Percentiles rank a stretch among this genome's conserved stretches.
These are phyloP conservation scores for Teratosphaeria epicoccoides DNA, from an alignment of 2,329 filamentous ascomycete species.

Conservation along the genomic window DNA sequence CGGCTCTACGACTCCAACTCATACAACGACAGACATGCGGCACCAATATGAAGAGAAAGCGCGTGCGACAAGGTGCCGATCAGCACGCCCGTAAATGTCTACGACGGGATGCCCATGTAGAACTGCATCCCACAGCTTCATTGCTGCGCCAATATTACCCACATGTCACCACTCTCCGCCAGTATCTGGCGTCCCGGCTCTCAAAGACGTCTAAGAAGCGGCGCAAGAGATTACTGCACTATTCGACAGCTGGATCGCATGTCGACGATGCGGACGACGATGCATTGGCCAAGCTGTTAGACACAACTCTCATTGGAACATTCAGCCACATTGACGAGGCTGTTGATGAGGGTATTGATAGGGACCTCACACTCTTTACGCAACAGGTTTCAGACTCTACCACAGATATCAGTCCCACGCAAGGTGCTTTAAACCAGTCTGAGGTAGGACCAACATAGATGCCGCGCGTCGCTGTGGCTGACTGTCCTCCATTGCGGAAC, in stretches of 20 bases:
- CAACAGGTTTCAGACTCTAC: conserved; percentile 31
- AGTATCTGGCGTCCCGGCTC: conserved; percentile 7
- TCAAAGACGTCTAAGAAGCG: conserved; percentile 8
- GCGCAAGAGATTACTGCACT: conserved; percentile 7
- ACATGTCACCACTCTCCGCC: conserved; percentile 9
- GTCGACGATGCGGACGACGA: background rate
- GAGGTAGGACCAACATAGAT: conserved; percentile 30
- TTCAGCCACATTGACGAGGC: conserved; percentile 37
- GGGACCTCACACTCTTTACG: conserved; percentile 35
- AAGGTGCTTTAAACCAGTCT: conserved; percentile 26
- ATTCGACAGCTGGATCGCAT: background rate
- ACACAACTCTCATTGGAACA: conserved; percentile 58
- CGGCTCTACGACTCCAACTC: too few species aligned
- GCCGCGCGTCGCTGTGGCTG: background rate
- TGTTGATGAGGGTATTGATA: conserved; percentile 32
- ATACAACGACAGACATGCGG: background rate
- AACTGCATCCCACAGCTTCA: conserved; percentile 3
- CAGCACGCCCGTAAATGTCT: background rate
- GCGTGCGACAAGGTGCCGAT: background rate
- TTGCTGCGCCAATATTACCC: conserved; percentile 11
- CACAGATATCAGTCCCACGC: conserved; percentile 10
- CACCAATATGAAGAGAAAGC: conserved; percentile 7
- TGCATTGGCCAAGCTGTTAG: conserved; percentile 50
- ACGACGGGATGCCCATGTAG: background rate
- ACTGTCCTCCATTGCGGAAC: background rate